Base-by-base conservation (phyloP, 2,329 filamentous ascomycete genomes). In the Ceratocystis variospora region DNA sequence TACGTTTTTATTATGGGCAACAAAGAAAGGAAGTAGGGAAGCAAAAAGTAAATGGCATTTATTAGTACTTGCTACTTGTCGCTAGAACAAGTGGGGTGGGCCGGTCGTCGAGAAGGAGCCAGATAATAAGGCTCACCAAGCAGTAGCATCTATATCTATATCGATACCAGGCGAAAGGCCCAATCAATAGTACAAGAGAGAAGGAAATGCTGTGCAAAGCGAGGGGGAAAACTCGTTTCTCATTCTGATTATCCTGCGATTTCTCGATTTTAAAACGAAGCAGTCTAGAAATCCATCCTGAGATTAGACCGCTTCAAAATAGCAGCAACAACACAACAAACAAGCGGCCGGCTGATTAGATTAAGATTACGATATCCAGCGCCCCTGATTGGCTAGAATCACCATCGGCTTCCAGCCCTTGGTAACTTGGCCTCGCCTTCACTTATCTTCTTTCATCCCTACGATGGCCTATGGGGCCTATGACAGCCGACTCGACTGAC, bases 21-120 rank as follows among this genome's bases (percentile, higher is more conserved):
- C 17, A 46, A 65, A 65, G 48, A 65, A 64, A 62, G 61, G 46
- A 48, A 46, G 50, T 17, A 66, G 53, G 61, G 62, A 22, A 15
- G 46, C 45, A 28, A 62, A 45, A 62, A 31, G 2, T 3, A 33
- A 22, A 10, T 25, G 41, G 41, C 44, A 48, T 10, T 50, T 10
- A 19, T 10, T n/a, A 22, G 48, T 7, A 50, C 19, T 12, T 17
- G 5, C 22, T 53, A 28, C 22, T 28, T 28, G 50, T 12, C 28
- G 37, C 25, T 28, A 61, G 63, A 66, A 53, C 37, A 62, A 45
- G 59, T 64, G 46, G 48, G 28, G 63, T 31, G 28, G 37, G 55
- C 48, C 48, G 10, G 31, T 33, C 37, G 15, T 33, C n/a, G 4
- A 37, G 28, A 59, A 31, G 48, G 22, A 50, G 57, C 48, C 15